Base-by-base conservation (phyloP, 768 basidiomycete species). In the Pilatotrama ljubarskyi region DNA sequence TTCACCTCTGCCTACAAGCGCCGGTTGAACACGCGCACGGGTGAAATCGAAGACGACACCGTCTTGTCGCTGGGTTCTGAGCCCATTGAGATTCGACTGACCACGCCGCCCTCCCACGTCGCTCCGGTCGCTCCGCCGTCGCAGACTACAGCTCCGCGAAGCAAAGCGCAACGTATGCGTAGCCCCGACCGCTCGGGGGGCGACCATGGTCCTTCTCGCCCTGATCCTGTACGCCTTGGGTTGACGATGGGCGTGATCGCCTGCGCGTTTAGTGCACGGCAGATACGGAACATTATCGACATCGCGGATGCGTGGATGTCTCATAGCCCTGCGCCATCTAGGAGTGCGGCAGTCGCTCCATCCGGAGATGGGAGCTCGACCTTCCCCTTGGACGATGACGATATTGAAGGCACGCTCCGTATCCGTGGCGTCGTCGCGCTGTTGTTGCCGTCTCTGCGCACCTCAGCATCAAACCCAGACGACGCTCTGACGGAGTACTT, bases 1-100 rank as follows among this genome's bases (percentile, higher is more conserved):
- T 17, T 40, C n/a, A 7, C 41, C 11, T 36, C 42, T 5, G 18
- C 56, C 20, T 55, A 52, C 37, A 36, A 38, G 15, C 62, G 41
- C 26, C 51, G 52, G 8, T 36, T 64, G n/a, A 24, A 24, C 1
- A 15, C 55, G 3, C 22, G 38, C 2, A 46, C 50, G 0, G 40
- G 40, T 1, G 70, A 71, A 11, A 55, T 68, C 3, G 67, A 66
- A 29, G 82, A 81, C 32, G 80, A 85, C 49, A 72, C 73, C 8
- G 63, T 93, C 9, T 55, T 91, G 14, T 87, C 86, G 6, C 79
- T 91, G 52, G 85, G 87, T 17, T 69, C 78, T 14, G 82, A 86
- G 29, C 84, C 91, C 18, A 77, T 93, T 49, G 69, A 81, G 3
- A 61, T 91, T 46, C 76, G 77, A 43, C 70, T 93, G 18, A 74